Evolutionary conservation across 345 rosid genomes (phyloP).

Genomic region (Trapa incisa): DNA sequence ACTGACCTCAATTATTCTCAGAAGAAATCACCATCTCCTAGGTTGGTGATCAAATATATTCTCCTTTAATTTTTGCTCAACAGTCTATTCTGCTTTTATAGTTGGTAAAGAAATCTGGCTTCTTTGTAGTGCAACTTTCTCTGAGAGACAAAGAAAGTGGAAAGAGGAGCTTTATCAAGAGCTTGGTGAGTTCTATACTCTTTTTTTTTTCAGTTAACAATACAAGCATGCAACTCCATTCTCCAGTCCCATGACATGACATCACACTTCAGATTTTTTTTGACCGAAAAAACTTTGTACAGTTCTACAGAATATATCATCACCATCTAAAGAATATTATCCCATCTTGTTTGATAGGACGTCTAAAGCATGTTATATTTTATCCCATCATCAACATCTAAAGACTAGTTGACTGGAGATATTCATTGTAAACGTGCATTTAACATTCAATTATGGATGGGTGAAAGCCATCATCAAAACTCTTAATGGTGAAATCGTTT

Average conservation of each 20-base stretch:
- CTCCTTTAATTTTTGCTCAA: slow-evolving; percentile 1
- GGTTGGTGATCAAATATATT: slow-evolving; percentile 25
- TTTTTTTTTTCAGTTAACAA: slow-evolving; percentile 1
- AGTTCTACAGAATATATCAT: too few relatives aligned
- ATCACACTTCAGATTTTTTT: background rate
- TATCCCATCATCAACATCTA: background rate
- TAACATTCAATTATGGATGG: too few relatives aligned
- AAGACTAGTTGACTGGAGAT: too few relatives aligned
- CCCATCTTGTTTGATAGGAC: background rate
- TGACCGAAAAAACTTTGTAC: too few relatives aligned
- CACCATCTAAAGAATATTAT: too few relatives aligned
- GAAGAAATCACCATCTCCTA: slow-evolving; percentile 33
- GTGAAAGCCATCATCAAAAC: background rate
- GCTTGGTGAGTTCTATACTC: slow-evolving; percentile 52
- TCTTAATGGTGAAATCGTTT: background rate
- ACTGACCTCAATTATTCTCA: slow-evolving; percentile 26
- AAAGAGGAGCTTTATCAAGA: slow-evolving; percentile 87
- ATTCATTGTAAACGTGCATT: too few relatives aligned
- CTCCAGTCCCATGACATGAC: background rate
- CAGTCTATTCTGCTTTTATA: background rate
- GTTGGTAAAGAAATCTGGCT: slow-evolving; percentile 8
- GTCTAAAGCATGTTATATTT: background rate
- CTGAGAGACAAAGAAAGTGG: slow-evolving; percentile 61
- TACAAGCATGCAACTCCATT: background rate
- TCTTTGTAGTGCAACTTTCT: slow-evolving; percentile 31